Base-by-base conservation (phyloP, 2,329 filamentous ascomycete species). In the Paraphaeosphaeria minitans region DNA sequence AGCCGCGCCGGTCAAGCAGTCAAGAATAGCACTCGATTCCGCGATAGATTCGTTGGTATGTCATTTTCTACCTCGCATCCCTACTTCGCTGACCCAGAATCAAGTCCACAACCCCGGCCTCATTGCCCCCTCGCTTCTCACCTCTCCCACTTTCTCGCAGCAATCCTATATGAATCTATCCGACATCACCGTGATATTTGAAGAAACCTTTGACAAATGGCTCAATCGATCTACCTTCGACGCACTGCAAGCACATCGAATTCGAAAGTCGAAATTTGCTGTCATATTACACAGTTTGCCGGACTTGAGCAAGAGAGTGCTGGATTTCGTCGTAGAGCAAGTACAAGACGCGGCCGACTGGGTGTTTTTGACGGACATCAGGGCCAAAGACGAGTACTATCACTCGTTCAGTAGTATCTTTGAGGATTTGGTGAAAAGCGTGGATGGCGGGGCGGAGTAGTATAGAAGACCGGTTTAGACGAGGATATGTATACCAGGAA, bases 161-260 rank as follows among this genome's bases (percentile, higher is more conserved):
- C 47, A 67, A 3, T 73, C 71, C 12, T 75, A 70, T 53, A 57
- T 72, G 48, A 70, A 73, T 42, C 62, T 73, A 29, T 67, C 71
- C 6, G 70, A 75, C 51, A 62, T 74, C 8, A 75, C 72, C 12
- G 66, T 75, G 24, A 59, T 74, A 3, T 75, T 73, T 42, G 72
- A 75, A 60, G 67, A 75, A 39, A 69, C 64, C 0, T 75, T 75
- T 47, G 60, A 65, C 42, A 71, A 69, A 31, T 74, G 64, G 60
- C 58, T 74, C 3, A 60, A 70, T 19, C 64, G 63, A 21, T 31
- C 56, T 2, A 66, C 53, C 4, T 66, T 72, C 55, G 61, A 63
- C 12, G 62, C 67, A 0, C 59, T 74, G 0, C 64, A 69, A 49
- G 56, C 58, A 10, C 59, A 67, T 41, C 61, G 61, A 6, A 57